A percentile compares a stretch with the other conserved stretches of the same genome.
Conservation (phyloP, 257 asterid genomes). For the Cynanchum wilfordii region DNA sequence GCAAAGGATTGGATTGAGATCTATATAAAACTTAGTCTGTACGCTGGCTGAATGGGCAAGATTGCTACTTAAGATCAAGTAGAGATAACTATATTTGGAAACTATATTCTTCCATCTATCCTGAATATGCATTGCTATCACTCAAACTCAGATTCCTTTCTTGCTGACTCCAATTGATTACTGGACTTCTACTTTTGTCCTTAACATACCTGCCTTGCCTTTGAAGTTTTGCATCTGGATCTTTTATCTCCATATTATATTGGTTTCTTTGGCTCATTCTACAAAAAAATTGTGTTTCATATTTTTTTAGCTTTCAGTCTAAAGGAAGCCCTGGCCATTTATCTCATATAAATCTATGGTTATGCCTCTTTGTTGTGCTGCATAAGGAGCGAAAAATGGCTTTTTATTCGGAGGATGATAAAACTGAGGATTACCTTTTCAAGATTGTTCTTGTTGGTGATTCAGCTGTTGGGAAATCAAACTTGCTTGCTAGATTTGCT, state of each 20-base stretch:
- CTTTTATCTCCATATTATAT: slow-evolving; percentile 11
- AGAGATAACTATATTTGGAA: slow-evolving; percentile 4
- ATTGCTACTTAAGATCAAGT: slow-evolving; percentile 14
- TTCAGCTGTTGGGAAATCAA: slow-evolving; percentile 97
- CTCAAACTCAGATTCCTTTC: slow-evolving; percentile 31
- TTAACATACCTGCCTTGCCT: slow-evolving; percentile 30
- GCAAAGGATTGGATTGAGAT: slow-evolving; percentile 14
- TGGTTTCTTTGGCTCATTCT: slow-evolving; percentile 1
- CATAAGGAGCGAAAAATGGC: slow-evolving; percentile 54
- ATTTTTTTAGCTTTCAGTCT: slow-evolving; percentile 11
- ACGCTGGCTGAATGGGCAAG: slow-evolving; percentile 10
- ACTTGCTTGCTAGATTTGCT: slow-evolving; percentile 92
- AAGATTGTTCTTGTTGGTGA: slow-evolving; percentile 77
- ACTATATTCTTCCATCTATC: slow-evolving; percentile 11
- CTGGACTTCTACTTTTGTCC: slow-evolving; percentile 23
- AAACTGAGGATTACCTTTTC: slow-evolving; percentile 79
- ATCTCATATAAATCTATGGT: slow-evolving; percentile 12
- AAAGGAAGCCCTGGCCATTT: slow-evolving; percentile 14
- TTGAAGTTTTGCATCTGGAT: slow-evolving; percentile 29
- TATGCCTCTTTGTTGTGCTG: slow-evolving; percentile 34
- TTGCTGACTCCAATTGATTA: slow-evolving; percentile 19
- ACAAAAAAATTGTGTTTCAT: background rate
- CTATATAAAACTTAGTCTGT: background rate
- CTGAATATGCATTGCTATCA: slow-evolving; percentile 9
- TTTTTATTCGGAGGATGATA: slow-evolving; percentile 46